Evolutionary conservation across 768 basidiomycete genomes (phyloP).

Genomic region (Leccinum boreale): DNA sequence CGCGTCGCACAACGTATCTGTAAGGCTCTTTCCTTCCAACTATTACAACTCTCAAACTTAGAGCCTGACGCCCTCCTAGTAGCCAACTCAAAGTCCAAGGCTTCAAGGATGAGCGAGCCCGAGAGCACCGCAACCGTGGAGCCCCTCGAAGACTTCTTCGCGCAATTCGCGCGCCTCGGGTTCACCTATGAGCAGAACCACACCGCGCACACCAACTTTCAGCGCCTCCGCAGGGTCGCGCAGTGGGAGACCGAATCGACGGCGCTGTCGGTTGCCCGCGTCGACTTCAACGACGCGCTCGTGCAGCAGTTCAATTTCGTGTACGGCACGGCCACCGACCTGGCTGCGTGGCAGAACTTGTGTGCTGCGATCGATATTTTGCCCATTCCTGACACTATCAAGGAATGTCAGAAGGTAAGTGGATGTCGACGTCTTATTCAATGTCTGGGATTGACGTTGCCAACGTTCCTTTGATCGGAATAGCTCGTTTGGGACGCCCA

Average conservation of each 20-base stretch:
- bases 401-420: conserved; percentile 18
- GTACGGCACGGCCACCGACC: conserved; percentile 17
- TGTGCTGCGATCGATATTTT: conserved; percentile 20
- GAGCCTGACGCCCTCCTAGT: neutral
- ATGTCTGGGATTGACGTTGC: neutral
- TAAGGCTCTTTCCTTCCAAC: neutral
- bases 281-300: conserved; percentile 19
- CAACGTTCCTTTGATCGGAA: neutral
- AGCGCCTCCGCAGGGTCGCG: conserved; percentile 5
- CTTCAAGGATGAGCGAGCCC: neutral
- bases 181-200: conserved; percentile 13
- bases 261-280: neutral
- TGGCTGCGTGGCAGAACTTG: conserved; percentile 25
- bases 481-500: conserved; percentile 27
- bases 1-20: neutral
- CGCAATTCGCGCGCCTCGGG: conserved; percentile 8
- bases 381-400: conserved; percentile 18
- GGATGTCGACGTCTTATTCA: neutral
- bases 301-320: conserved; percentile 24
- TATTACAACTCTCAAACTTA: neutral
- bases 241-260: neutral
- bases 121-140: conserved; percentile 1
- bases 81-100: neutral
- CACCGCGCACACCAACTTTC: conserved; percentile 23
- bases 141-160: conserved; percentile 27